A percentile compares a stretch with the other conserved stretches of the same genome.
These are phyloP conservation scores for Colletotrichum chrysophilum DNA, from an alignment of 2,329 filamentous ascomycete genomes.

Conservation along the genomic window DNA sequence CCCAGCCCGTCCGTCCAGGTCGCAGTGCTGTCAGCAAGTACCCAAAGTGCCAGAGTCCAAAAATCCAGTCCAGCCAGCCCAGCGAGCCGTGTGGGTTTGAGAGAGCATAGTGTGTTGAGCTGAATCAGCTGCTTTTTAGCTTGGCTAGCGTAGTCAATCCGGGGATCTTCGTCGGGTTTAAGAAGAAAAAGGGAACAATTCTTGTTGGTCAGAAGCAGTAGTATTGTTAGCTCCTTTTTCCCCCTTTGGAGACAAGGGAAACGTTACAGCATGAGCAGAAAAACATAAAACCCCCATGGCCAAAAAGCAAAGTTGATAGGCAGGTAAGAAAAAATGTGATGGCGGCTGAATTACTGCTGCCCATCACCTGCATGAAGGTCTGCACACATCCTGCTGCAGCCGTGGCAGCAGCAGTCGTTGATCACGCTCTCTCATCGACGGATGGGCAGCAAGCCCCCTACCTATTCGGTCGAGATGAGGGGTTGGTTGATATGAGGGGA, in stretches of 20 bases:
- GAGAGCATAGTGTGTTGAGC: not conserved
- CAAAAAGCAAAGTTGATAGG: not conserved
- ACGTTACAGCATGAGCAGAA: not conserved
- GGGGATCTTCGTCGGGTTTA: not conserved
- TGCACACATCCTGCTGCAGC: slow-evolving; percentile 5
- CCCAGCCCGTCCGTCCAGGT: not conserved
- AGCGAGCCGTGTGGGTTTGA: not conserved
- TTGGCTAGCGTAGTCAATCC: not conserved
- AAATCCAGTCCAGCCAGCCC: not conserved
- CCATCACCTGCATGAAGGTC: slow-evolving; percentile 9
- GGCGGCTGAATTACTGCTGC: slow-evolving; percentile 11
- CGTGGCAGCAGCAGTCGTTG: not conserved
- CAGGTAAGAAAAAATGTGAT: not conserved
- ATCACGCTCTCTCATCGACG: not conserved
- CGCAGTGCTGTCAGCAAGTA: not conserved
- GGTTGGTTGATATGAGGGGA: not conserved
- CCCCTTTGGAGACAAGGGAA: not conserved
- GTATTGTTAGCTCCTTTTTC: not conserved
- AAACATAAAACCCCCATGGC: not conserved
- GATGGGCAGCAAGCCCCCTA: not conserved
- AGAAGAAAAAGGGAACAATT: not conserved
- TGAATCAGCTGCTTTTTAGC: not conserved
- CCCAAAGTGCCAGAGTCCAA: not conserved
- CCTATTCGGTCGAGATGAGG: slow-evolving; percentile 11
- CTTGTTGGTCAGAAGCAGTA: not conserved